Conservation (phyloP, 2,329 filamentous ascomycete species). For the Parafenestella ontariensis region DNA sequence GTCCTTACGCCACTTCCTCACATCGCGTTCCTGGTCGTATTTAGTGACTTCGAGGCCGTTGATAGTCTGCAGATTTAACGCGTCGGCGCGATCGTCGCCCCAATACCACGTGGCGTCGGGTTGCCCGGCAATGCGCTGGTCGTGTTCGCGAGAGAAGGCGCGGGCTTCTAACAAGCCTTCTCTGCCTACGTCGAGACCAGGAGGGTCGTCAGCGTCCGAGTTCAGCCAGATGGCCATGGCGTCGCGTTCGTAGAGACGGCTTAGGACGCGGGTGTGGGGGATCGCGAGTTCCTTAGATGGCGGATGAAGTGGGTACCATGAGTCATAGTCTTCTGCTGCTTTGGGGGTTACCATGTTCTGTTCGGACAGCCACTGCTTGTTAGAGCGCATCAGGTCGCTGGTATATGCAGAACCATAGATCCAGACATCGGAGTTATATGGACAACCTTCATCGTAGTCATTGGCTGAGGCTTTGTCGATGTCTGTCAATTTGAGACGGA, state of each 20-base stretch:
- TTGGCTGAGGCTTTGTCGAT: slow-evolving; percentile 57
- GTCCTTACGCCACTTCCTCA: slow-evolving; percentile 55
- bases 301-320: slow-evolving; percentile 60
- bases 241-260: slow-evolving; percentile 61
- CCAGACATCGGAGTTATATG: slow-evolving; percentile 56
- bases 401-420: slow-evolving; percentile 61
- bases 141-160: slow-evolving; percentile 53
- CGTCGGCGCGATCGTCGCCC: slow-evolving; percentile 63
- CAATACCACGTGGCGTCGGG: slow-evolving; percentile 61
- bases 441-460: slow-evolving; percentile 54
- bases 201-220: slow-evolving; percentile 6
- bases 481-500: slow-evolving; percentile 58
- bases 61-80: slow-evolving; percentile 62
- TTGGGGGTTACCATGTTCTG: slow-evolving; percentile 20
- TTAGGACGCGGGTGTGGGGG: slow-evolving; percentile 60
- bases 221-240: slow-evolving; percentile 57
- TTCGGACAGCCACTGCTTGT: slow-evolving; percentile 32
- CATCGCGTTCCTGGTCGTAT: slow-evolving; percentile 54
- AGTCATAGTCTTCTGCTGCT: slow-evolving; percentile 51
- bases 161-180: slow-evolving; percentile 56
- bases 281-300: slow-evolving; percentile 52
- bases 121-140: slow-evolving; percentile 54
- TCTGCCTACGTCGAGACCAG: slow-evolving; percentile 54
- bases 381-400: slow-evolving; percentile 39
- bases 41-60: slow-evolving; percentile 61